Percentiles rank a stretch among this genome's conserved stretches.
Evolutionary conservation across 1,284 basidiomycete species (phyloP).

Genomic region (Anthracocystis panici-leucophaei): DNA sequence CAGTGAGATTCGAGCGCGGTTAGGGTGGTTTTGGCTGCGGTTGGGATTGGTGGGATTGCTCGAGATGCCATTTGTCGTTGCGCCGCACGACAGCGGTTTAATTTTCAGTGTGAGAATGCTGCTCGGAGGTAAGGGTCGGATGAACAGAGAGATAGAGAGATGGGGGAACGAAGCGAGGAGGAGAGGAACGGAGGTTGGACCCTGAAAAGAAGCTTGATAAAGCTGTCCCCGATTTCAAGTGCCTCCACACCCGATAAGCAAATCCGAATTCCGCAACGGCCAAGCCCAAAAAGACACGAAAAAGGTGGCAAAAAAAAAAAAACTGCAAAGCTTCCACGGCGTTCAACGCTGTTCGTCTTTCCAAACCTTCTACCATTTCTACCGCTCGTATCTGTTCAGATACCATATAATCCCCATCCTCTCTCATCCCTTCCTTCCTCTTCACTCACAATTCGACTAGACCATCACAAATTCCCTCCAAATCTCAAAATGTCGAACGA

Average conservation of each 20-base stretch:
- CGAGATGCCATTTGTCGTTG: slow-evolving; percentile 13
- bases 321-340: slow-evolving; percentile 15
- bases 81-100: no score
- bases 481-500: slow-evolving; percentile 51
- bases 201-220: slow-evolving; percentile 7
- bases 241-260: slow-evolving; percentile 37
- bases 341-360: slow-evolving; percentile 27
- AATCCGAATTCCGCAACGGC: slow-evolving; percentile 17
- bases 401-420: background rate
- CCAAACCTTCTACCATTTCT: background rate
- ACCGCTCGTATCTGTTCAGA: background rate
- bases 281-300: no score
- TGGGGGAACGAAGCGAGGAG: no score
- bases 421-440: background rate
- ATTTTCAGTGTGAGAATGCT: no score
- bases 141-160: background rate
- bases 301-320: slow-evolving; percentile 7
- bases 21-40: slow-evolving; percentile 1
- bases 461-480: background rate
- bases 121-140: no score
- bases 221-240: slow-evolving; percentile 2
- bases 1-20: slow-evolving; percentile 20
- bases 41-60: background rate
- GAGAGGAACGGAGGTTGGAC: slow-evolving; percentile 9
- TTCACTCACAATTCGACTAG: background rate